These are phyloP conservation scores for Venturia carpophila DNA, from an alignment of 2,329 filamentous ascomycete genomes.

Conservation along the genomic window DNA sequence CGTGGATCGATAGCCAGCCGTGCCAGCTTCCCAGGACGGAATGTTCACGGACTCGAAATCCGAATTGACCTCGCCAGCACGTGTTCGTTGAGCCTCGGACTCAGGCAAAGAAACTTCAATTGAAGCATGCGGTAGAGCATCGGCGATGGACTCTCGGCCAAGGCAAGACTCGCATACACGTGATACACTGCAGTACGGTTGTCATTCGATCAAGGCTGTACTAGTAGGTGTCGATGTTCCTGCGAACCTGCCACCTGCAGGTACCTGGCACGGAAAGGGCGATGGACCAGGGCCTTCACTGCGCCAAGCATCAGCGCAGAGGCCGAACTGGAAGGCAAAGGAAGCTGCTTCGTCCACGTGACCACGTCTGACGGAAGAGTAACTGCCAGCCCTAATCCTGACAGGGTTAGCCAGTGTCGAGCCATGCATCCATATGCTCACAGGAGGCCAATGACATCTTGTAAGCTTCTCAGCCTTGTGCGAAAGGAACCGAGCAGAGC, in stretches of 20 bases:
- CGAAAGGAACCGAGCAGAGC: background rate
- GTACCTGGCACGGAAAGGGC: background rate
- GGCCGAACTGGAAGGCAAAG: background rate
- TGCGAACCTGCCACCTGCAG: background rate
- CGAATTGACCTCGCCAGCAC: background rate
- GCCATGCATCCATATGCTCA: background rate
- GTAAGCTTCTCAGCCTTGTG: background rate
- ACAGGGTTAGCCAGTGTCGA: background rate
- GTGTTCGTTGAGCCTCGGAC: background rate
- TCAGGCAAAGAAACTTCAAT: background rate
- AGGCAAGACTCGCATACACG: background rate
- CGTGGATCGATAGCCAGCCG: background rate
- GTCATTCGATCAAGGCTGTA: background rate
- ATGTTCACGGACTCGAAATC: background rate
- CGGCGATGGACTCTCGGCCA: background rate
- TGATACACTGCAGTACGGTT: background rate
- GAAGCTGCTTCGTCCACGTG: background rate
- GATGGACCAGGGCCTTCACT: background rate
- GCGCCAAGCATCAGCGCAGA: background rate
- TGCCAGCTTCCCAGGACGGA: background rate
- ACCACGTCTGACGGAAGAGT: too few relatives aligned
- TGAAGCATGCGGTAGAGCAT: background rate
- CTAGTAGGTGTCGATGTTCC: background rate
- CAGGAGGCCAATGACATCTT: background rate
- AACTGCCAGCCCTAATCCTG: background rate